Evolutionary conservation across 371 early-diverging fungal species (phyloP).

Genomic region (Mucor ambiguus): DNA sequence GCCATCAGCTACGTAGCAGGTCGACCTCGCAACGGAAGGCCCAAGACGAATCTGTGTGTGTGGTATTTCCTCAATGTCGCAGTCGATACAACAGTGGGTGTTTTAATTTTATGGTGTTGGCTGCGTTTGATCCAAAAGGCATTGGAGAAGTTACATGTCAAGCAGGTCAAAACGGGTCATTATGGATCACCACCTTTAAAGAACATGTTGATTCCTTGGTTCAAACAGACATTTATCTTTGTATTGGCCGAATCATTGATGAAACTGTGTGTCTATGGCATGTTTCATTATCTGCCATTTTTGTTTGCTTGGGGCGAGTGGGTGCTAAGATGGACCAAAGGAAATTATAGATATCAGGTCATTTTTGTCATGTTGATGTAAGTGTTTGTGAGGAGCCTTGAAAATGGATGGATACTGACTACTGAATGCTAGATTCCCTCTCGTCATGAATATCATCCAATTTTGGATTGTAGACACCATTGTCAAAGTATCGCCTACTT

Average conservation of each 20-base stretch:
- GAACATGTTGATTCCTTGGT: slow-evolving; percentile 42
- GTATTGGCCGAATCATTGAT: slow-evolving; percentile 37
- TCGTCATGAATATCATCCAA: slow-evolving; percentile 71
- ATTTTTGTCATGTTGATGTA: slow-evolving; percentile 56
- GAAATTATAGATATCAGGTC: slow-evolving; percentile 48
- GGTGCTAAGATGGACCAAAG: slow-evolving; percentile 44
- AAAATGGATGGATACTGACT: not conserved
- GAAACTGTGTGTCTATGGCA: slow-evolving; percentile 44
- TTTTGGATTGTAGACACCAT: slow-evolving; percentile 72
- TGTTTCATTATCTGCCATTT: slow-evolving; percentile 36
- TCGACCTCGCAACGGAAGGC: slow-evolving; percentile 42
- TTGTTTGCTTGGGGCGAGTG: slow-evolving; percentile 45
- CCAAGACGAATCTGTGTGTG: slow-evolving; percentile 61
- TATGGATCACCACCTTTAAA: slow-evolving; percentile 43
- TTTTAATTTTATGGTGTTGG: slow-evolving; percentile 58
- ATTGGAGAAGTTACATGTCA: slow-evolving; percentile 28
- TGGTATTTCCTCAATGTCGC: slow-evolving; percentile 73
- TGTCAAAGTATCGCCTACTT: slow-evolving; percentile 48
- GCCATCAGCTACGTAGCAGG: slow-evolving; percentile 57
- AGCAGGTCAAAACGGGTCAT: slow-evolving; percentile 42
- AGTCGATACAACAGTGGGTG: slow-evolving; percentile 67
- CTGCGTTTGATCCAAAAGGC: slow-evolving; percentile 38
- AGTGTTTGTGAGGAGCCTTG: slow-evolving; percentile 6
- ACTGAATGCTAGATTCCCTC: slow-evolving; percentile 43
- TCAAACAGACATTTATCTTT: slow-evolving; percentile 41